These are phyloP conservation scores for Microcyclospora tardicrescens DNA, from an alignment of 2,329 filamentous ascomycete species.

Conservation along the genomic window DNA sequence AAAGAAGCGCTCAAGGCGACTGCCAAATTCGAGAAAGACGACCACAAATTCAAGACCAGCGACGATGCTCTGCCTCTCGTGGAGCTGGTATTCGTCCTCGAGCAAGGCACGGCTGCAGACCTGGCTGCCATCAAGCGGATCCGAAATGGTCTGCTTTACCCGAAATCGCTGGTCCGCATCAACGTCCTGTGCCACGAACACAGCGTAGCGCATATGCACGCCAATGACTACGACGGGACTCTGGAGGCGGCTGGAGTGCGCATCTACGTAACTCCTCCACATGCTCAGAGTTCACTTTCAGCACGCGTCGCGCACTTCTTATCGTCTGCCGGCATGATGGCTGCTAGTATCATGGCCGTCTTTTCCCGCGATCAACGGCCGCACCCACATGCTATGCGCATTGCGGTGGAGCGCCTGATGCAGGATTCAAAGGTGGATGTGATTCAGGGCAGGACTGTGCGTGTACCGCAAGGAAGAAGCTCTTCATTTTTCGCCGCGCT, in stretches of 20 bases:
- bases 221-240: neutral
- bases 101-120: neutral
- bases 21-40: slow-evolving; percentile 2
- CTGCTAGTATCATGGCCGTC: slow-evolving; percentile 5
- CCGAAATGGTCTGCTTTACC: slow-evolving; percentile 4
- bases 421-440: slow-evolving; percentile 9
- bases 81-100: slow-evolving; percentile 9
- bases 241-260: neutral
- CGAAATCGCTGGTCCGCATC: slow-evolving; percentile 5
- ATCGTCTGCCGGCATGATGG: neutral
- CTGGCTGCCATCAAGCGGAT: slow-evolving; percentile 1
- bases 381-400: slow-evolving; percentile 10
- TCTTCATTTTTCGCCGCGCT: slow-evolving; percentile 2
- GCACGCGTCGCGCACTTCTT: slow-evolving; percentile 2
- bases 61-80: slow-evolving; percentile 7
- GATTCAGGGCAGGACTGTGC: slow-evolving; percentile 9
- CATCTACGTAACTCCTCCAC: neutral
- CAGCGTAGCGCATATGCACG: neutral
- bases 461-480: slow-evolving; percentile 1
- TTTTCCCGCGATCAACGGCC: slow-evolving; percentile 6
- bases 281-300: neutral
- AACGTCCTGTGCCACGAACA: slow-evolving; percentile 4
- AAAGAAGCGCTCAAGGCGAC: slow-evolving; percentile 9
- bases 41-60: slow-evolving; percentile 1
- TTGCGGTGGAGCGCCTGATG: slow-evolving; percentile 7